These are phyloP conservation scores for Rusavskia elegans DNA, from an alignment of 495 filamentous ascomycete genomes.

Conservation along the genomic window DNA sequence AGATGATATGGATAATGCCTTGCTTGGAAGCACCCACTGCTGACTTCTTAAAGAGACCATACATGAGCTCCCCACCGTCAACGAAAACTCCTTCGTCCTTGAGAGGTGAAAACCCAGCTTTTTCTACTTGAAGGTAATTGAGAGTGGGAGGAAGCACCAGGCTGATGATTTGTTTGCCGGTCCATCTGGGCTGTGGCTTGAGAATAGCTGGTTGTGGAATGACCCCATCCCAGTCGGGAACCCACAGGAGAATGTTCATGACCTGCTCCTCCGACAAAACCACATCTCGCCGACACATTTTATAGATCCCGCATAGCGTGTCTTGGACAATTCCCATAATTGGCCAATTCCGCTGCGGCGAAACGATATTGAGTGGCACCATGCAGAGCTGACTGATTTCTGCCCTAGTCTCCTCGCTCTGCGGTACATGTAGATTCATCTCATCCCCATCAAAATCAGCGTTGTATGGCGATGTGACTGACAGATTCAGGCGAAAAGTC, in stretches of 20 bases:
- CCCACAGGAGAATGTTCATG: conserved; percentile 93
- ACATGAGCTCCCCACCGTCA: conserved; percentile 76
- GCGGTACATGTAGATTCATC: conserved; percentile 99
- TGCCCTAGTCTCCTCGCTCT: conserved; percentile 87
- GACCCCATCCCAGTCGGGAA: conserved; percentile 91
- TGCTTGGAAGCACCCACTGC: conserved; percentile 72
- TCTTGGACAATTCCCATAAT: conserved; percentile 99
- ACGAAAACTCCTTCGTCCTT: conserved; percentile 72
- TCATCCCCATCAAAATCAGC: conserved; percentile 99
- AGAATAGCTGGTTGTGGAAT: conserved; percentile 82
- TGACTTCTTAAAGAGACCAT: conserved; percentile 83
- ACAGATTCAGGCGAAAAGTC: conserved; percentile 91
- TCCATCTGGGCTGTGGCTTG: conserved; percentile 86
- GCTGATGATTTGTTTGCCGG: conserved; percentile 96
- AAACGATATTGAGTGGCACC: conserved; percentile 95
- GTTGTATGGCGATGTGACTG: conserved; percentile 96
- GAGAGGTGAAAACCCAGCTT: conserved; percentile 44
- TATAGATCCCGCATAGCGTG: conserved; percentile 90
- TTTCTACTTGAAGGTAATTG: conserved; percentile 50
- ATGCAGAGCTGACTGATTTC: conserved; percentile 88
- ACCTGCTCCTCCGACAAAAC: conserved; percentile 81
- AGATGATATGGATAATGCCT: conserved; percentile 90
- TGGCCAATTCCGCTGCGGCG: conserved; percentile 88
- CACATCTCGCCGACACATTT: conserved; percentile 81
- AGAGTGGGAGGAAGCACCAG: conserved; percentile 78